A percentile compares a stretch with the other conserved stretches of the same genome.
phyloP scores from a whole-genome alignment of 2,329 filamentous ascomycete species.

The Aspergillus piperis region DNA sequence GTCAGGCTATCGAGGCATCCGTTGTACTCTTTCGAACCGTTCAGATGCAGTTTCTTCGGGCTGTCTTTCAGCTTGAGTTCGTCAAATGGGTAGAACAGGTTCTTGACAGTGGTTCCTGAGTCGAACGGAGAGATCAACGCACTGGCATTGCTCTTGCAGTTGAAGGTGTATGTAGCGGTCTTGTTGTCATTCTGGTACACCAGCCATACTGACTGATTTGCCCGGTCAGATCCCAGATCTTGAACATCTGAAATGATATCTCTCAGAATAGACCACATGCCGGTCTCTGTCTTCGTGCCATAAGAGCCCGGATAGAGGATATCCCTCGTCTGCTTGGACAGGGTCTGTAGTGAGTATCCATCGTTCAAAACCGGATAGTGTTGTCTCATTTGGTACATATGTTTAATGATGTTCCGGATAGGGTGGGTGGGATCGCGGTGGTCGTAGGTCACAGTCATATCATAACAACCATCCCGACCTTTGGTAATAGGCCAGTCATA shows the following conservation, averaged over 20 bases:
- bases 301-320: constrained; percentile 56
- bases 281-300: constrained; percentile 56
- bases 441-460: constrained; percentile 59
- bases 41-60: constrained; percentile 49
- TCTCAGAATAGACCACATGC: constrained; percentile 63
- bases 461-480: constrained; percentile 57
- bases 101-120: constrained; percentile 58
- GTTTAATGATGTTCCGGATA: constrained; percentile 61
- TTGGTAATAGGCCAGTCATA: constrained; percentile 59
- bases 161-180: constrained; percentile 57
- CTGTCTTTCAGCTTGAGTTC: constrained; percentile 55
- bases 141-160: constrained; percentile 53
- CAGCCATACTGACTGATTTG: constrained; percentile 51
- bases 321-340: constrained; percentile 59
- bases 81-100: constrained; percentile 64
- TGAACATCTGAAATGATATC: constrained; percentile 55
- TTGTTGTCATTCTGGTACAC: constrained; percentile 51
- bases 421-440: constrained; percentile 65
- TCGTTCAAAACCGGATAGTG: constrained; percentile 62
- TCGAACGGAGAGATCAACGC: constrained; percentile 61
- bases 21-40: constrained; percentile 50
- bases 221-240: constrained; percentile 46
- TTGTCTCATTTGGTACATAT: constrained; percentile 62
- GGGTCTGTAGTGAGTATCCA: constrained; percentile 56
- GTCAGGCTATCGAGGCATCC: constrained; percentile 59